Percentiles rank a stretch among this genome's conserved stretches.
phyloP scores from a whole-genome alignment of 2,329 filamentous ascomycete species.

The Hysterium pulicare region DNA sequence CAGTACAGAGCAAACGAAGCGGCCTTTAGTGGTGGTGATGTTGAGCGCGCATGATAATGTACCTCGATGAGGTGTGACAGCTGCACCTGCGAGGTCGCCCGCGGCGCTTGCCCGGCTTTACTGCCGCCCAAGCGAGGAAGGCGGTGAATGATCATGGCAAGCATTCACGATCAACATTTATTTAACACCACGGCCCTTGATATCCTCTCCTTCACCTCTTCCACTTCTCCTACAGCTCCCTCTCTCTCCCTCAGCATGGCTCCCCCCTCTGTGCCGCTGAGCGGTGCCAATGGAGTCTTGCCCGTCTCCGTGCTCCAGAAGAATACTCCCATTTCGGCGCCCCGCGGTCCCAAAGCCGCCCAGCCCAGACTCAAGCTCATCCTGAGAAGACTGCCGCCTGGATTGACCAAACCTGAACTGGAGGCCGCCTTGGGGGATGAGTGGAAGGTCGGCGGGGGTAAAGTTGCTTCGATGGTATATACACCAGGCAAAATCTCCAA shows the following conservation, averaged over 20 bases:
- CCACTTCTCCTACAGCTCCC: slow-evolving; percentile 2
- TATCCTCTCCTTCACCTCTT: background rate
- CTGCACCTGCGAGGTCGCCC: slow-evolving; percentile 7
- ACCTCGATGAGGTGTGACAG: slow-evolving; percentile 6
- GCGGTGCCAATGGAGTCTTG: slow-evolving; percentile 37
- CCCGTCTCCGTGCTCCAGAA: slow-evolving; percentile 37
- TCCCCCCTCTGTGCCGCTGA: slow-evolving; percentile 5
- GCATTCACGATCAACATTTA: background rate
- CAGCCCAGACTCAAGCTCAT: slow-evolving; percentile 76
- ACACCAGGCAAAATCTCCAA: slow-evolving; percentile 73
- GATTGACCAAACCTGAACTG: slow-evolving; percentile 77
- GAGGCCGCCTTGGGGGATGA: slow-evolving; percentile 67
- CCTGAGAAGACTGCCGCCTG: slow-evolving; percentile 79
- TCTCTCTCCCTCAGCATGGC: slow-evolving; percentile 7
- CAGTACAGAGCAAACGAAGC: slow-evolving; percentile 3
- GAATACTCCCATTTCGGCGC: slow-evolving; percentile 24
- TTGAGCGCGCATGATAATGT: slow-evolving; percentile 15
- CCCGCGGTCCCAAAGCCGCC: slow-evolving; percentile 41
- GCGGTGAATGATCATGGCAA: slow-evolving; percentile 5
- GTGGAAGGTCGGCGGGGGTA: slow-evolving; percentile 78
- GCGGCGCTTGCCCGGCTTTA: slow-evolving; percentile 9
- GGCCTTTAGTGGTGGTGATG: slow-evolving; percentile 3
- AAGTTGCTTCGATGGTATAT: slow-evolving; percentile 79
- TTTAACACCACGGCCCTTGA: background rate
- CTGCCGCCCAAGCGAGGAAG: slow-evolving; percentile 5